Evolutionary conservation across 306 rosid genomes (phyloP), one percentile per base, ranked within the genome.

Genomic region (Sesbania bispinosa): DNA sequence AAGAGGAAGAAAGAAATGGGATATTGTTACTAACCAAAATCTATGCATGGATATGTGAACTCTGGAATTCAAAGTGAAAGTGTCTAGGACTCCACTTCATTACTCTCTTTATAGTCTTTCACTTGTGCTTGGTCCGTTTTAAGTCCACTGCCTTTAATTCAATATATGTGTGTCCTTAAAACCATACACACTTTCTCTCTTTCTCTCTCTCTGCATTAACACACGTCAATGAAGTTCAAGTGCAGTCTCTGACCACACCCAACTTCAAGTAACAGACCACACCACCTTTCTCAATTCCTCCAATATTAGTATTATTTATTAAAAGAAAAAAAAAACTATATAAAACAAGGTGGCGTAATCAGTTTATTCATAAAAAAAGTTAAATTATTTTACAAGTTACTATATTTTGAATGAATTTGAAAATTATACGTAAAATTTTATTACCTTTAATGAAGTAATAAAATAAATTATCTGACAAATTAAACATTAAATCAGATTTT

Each of bases 201-300:
- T 30, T 35, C 66, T 38, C 36, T 39, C 23, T 39, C 48, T 61
- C 67, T 41, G 36, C 53, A 62, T 62, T 62, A 62, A 62, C 68
- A 62, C 77, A 58, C 30, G 68, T 43, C 77, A 57, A 30, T 30
- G 32, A 58, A 71, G 54, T 64, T 26, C 6, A 60, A 33, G 45
- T 11, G 21, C 63, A 73, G 1, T 47, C 83, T 76, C 74, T 77
- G 83, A 60, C 77, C 75, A 73, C 52, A 73, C 52, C 64, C 75
- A 66, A 21, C 82, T 64, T 62, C 43, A 27, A 1, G 30, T 4
- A 30, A 62, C 20, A 62, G 7, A n/a, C 65, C 46, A 54, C 73
- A 45, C 73, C 68, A 68, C 77, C 79, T 58, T 75, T 60, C 52
- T 53, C 69, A 52, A 54, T 26, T 50, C 52, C 45, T n/a, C 43